phyloP scores from a whole-genome alignment of 2,329 filamentous ascomycete species.

The Cercospora beticola region DNA sequence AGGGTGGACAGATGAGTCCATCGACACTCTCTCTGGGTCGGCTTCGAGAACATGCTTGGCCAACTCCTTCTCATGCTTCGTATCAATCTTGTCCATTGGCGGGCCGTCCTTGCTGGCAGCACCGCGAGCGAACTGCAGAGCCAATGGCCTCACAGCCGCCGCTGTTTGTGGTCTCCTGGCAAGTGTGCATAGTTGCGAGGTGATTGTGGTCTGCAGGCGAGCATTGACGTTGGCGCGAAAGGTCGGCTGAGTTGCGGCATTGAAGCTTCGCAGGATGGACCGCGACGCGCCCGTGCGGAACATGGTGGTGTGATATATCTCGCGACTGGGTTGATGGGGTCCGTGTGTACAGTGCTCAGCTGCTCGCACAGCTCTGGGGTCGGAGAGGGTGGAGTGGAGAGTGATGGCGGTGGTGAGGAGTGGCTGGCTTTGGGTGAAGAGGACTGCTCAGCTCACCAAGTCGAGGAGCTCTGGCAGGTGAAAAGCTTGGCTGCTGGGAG shows the following conservation, averaged over 20 bases:
- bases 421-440: background rate
- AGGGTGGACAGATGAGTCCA: slow-evolving; percentile 52
- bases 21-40: slow-evolving; percentile 61
- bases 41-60: slow-evolving; percentile 58
- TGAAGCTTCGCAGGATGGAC: slow-evolving; percentile 42
- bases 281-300: slow-evolving; percentile 48
- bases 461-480: background rate
- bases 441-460: background rate
- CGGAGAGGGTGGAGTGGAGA: slow-evolving; percentile 3
- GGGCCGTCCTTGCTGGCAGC: slow-evolving; percentile 21
- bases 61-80: slow-evolving; percentile 57
- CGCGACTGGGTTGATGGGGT: background rate
- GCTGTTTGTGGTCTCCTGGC: slow-evolving; percentile 36
- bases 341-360: background rate
- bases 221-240: slow-evolving; percentile 30
- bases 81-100: slow-evolving; percentile 52
- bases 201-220: slow-evolving; percentile 39
- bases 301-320: slow-evolving; percentile 35
- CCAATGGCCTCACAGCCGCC: slow-evolving; percentile 39
- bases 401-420: background rate
- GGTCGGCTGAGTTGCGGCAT: slow-evolving; percentile 27
- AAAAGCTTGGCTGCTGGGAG: background rate
- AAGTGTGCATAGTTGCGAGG: slow-evolving; percentile 46
- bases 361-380: background rate
- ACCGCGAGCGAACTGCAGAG: slow-evolving; percentile 28